phyloP scores from a whole-genome alignment of 352 stramenopile species.

The Phytophthora kernoviae region DNA sequence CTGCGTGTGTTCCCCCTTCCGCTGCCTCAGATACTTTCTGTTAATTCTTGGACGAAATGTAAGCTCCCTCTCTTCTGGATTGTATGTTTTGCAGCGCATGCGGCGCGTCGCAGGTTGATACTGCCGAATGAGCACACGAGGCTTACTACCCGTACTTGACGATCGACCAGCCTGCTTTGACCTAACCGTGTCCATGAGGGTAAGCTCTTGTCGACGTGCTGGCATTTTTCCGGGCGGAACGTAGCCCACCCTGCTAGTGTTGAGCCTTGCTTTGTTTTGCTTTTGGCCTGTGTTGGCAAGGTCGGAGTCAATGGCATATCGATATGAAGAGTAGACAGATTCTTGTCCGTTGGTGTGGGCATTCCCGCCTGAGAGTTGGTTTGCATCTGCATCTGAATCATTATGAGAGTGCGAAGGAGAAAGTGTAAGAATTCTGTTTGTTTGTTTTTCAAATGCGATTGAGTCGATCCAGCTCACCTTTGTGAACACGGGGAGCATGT shows the following conservation, averaged over 20 bases:
- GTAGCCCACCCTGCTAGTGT: constrained; percentile 45
- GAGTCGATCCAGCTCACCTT: constrained; percentile 12
- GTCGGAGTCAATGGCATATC: not conserved
- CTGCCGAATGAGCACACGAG: constrained; percentile 23
- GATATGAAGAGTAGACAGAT: constrained; percentile 4
- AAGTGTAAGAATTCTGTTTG: not conserved
- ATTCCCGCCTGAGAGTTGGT: not conserved
- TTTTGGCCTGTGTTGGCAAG: constrained; percentile 4
- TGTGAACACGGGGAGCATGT: constrained; percentile 15
- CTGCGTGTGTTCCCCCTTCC: constrained; percentile 8
- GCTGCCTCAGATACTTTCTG: constrained; percentile 7
- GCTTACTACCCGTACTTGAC: constrained; percentile 14
- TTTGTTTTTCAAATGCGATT: not conserved
- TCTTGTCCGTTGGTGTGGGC: not conserved
- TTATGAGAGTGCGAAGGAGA: not conserved
- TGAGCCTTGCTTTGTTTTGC: constrained; percentile 6
- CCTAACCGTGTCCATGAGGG: not conserved
- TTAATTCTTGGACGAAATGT: constrained; percentile 69
- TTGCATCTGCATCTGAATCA: constrained; percentile 20
- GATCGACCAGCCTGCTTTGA: constrained; percentile 5
- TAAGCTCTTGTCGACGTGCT: constrained; percentile 6
- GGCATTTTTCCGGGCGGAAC: constrained; percentile 61
- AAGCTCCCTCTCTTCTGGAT: constrained; percentile 37
- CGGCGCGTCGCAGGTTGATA: constrained; percentile 17
- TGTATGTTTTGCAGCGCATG: constrained; percentile 20